Evolutionary conservation across 164 flowering plant species (phyloP).

Genomic region (Tetrastigma voinierianum): DNA sequence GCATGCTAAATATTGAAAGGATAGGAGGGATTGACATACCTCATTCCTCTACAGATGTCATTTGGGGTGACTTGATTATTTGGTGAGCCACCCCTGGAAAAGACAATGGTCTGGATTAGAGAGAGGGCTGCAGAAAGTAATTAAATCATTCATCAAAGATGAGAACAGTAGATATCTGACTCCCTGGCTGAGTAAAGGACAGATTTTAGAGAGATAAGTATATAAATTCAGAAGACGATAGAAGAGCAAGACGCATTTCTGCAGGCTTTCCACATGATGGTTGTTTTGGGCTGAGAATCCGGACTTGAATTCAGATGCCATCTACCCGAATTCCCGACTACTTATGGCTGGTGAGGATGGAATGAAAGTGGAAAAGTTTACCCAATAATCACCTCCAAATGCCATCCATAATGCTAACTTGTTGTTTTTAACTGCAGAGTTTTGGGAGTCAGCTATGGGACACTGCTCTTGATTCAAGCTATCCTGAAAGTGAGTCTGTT

Average conservation of each 20-base stretch:
- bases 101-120: conserved; percentile 39
- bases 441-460: conserved; percentile 45
- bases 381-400: no score
- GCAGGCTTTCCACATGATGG: conserved; percentile 48
- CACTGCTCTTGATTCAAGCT: conserved; percentile 34
- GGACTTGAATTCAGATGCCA: conserved; percentile 23
- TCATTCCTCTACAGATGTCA: conserved; percentile 30
- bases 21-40: conserved; percentile 44
- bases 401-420: conserved; percentile 5
- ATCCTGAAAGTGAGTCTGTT: conserved; percentile 26
- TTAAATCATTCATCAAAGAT: conserved; percentile 49
- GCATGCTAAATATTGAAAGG: no score
- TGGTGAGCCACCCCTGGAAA: conserved; percentile 35
- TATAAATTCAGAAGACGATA: no score
- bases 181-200: conserved; percentile 34
- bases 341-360: conserved; percentile 61
- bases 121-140: conserved; percentile 35
- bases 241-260: no score
- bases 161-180: conserved; percentile 49
- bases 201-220: no score
- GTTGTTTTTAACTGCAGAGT: conserved; percentile 32
- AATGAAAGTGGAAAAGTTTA: conserved; percentile 45
- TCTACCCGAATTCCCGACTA: conserved; percentile 53
- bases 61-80: conserved; percentile 43
- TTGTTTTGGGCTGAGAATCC: conserved; percentile 60